Conservation (phyloP, 805 yeast species). For the Candida palmyrensis region DNA sequence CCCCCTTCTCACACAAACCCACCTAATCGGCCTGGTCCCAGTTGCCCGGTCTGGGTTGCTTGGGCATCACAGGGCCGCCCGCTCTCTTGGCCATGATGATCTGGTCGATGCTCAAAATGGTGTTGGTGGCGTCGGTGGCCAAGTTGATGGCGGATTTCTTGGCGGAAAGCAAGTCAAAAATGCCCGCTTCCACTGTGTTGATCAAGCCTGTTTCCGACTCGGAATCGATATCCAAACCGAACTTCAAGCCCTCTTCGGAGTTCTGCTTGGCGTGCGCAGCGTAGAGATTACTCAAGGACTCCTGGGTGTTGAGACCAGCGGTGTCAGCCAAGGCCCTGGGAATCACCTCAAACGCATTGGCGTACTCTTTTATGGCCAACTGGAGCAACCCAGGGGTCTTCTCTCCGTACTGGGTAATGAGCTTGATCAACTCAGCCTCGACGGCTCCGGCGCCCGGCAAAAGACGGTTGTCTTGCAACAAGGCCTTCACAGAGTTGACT, state of each 20-base stretch:
- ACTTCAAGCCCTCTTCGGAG: slow-evolving; percentile 46
- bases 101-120: slow-evolving; percentile 90
- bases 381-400: slow-evolving; percentile 90
- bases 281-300: slow-evolving; percentile 81
- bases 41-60: slow-evolving; percentile 82
- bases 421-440: slow-evolving; percentile 81
- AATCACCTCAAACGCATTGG: slow-evolving; percentile 89
- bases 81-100: slow-evolving; percentile 98
- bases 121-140: slow-evolving; percentile 93
- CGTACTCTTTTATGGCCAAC: slow-evolving; percentile 90
- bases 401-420: slow-evolving; percentile 82
- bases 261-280: slow-evolving; percentile 62
- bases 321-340: slow-evolving; percentile 94
- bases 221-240: slow-evolving; percentile 75
- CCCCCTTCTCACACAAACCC: no score
- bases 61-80: slow-evolving; percentile 92
- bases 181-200: slow-evolving; percentile 64
- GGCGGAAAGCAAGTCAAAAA: slow-evolving; percentile 73
- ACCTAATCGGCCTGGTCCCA: slow-evolving; percentile 94
- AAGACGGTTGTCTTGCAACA: slow-evolving; percentile 71
- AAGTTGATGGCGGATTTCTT: slow-evolving; percentile 85
- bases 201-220: slow-evolving; percentile 56
- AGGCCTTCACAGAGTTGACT: slow-evolving; percentile 84
- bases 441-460: slow-evolving; percentile 96
- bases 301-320: slow-evolving; percentile 86